phyloP scores from a whole-genome alignment of 192 early-diverging fungal genomes.

The Backusella parvicylindrica region DNA sequence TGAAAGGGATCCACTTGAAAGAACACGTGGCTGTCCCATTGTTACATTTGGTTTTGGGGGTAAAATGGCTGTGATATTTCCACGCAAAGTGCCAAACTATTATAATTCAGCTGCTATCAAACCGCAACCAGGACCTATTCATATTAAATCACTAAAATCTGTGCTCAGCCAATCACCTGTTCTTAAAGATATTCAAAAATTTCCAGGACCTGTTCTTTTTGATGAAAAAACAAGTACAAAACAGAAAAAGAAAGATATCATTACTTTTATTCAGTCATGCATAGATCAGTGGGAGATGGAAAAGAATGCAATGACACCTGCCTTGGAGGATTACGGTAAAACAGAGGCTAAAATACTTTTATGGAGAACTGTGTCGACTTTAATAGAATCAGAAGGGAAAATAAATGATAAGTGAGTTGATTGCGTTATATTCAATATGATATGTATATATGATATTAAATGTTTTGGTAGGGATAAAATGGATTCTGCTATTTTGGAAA shows the following conservation, averaged over 20 bases:
- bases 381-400: constrained; percentile 61
- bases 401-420: constrained; percentile 50
- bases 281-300: constrained; percentile 20
- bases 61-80: constrained; percentile 63
- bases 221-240: constrained; percentile 43
- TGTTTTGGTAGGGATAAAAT: constrained; percentile 28
- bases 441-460: neutral
- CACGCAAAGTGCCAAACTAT: constrained; percentile 53
- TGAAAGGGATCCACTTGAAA: constrained; percentile 36
- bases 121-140: constrained; percentile 28
- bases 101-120: constrained; percentile 13
- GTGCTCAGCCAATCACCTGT: constrained; percentile 19
- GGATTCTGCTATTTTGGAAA: constrained; percentile 45
- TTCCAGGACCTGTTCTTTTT: constrained; percentile 58
- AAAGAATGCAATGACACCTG: neutral
- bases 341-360: constrained; percentile 37
- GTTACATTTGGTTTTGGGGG: constrained; percentile 78
- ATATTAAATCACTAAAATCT: constrained; percentile 45
- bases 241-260: constrained; percentile 47
- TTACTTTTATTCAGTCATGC: constrained; percentile 36
- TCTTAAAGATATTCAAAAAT: constrained; percentile 27
- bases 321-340: neutral
- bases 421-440: neutral
- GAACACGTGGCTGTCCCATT: constrained; percentile 53
- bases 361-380: constrained; percentile 59